phyloP scores from a whole-genome alignment of 306 rosid species.

The Cicer bijugum region DNA sequence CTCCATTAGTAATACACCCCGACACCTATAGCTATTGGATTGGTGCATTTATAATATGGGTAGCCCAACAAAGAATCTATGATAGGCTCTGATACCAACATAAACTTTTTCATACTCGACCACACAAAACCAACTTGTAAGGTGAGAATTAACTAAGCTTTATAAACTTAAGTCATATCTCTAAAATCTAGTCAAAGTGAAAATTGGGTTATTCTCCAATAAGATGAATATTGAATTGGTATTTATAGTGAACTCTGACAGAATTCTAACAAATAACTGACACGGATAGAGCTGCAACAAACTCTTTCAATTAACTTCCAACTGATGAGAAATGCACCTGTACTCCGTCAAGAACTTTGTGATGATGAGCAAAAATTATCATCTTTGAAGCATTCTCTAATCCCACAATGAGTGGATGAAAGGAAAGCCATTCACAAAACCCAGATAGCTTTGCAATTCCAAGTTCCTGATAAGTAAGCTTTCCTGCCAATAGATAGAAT shows the following conservation, averaged over 20 bases:
- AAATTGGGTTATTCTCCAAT: not conserved
- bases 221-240: not conserved
- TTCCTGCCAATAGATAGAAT: constrained; percentile 42
- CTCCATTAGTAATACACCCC: not conserved
- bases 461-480: constrained; percentile 80
- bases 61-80: not conserved
- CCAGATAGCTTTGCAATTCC: constrained; percentile 93
- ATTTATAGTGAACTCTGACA: constrained; percentile 4
- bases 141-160: not conserved
- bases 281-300: constrained; percentile 1
- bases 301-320: constrained; percentile 33
- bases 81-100: not conserved
- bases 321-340: constrained; percentile 62
- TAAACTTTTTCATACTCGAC: not conserved
- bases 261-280: not conserved
- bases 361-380: constrained; percentile 96
- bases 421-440: constrained; percentile 85
- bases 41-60: not conserved
- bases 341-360: constrained; percentile 84
- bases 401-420: constrained; percentile 76
- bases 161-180: not conserved
- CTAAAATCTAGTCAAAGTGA: not conserved
- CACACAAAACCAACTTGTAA: not conserved
- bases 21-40: not conserved
- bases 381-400: constrained; percentile 73